Conservation (phyloP, 345 rosid genomes). For the Eucalyptus grandis region DNA sequence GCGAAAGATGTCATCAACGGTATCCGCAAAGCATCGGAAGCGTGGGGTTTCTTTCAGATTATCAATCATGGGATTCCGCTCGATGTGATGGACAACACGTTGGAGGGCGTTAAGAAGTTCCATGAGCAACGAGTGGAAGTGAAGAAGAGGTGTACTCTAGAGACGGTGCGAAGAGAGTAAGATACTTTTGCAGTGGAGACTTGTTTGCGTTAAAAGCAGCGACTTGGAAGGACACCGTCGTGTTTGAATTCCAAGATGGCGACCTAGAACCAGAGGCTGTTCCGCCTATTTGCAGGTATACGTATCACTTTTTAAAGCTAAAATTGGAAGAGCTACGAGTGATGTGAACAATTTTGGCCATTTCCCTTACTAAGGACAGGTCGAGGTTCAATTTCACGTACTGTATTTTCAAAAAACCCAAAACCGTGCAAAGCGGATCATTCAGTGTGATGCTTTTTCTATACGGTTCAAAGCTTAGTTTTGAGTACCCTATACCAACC, state of each 20-base stretch:
- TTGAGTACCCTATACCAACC: not conserved
- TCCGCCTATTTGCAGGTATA: not conserved
- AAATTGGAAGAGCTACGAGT: not conserved
- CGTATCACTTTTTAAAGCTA: not conserved
- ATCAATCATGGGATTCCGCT: conserved; percentile 15
- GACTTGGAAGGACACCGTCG: not conserved
- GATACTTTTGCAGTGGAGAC: conserved; percentile 2
- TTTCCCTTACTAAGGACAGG: not conserved
- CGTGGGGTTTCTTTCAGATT: not conserved
- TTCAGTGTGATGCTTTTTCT: not conserved
- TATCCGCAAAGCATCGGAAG: not conserved
- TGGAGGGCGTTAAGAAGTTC: conserved; percentile 10
- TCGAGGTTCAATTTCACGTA: not conserved
- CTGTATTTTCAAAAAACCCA: not conserved
- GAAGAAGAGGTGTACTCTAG: conserved; percentile 34
- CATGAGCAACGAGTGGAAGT: conserved; percentile 30
- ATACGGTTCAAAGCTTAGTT: not conserved
- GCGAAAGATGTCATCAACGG: not conserved
- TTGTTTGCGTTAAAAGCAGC: not conserved
- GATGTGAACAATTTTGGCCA: not conserved
- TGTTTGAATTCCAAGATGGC: not conserved
- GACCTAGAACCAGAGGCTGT: not conserved
- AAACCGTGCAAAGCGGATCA: not conserved
- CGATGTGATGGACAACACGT: conserved; percentile 20
- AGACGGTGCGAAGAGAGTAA: conserved; percentile 6